Evolutionary conservation across 2,329 filamentous ascomycete species (phyloP).

Genomic region (Alternaria panax): DNA sequence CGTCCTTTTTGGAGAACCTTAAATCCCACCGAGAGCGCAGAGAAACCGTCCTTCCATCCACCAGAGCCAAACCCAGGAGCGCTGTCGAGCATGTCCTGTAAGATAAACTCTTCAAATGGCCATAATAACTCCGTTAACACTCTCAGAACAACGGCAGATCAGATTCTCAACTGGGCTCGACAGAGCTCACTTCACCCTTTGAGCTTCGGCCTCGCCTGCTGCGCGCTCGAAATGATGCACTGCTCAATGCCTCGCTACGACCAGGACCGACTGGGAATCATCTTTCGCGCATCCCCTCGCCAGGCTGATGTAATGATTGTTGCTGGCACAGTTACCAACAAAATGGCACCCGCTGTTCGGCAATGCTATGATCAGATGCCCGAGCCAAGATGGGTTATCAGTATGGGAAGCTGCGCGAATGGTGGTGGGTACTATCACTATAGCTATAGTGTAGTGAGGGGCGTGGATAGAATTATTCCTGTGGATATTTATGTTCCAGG

Average conservation of each 20-base stretch:
- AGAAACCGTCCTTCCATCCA: slow-evolving; percentile 3
- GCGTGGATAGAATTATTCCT: slow-evolving; percentile 79
- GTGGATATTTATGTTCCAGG: slow-evolving; percentile 84
- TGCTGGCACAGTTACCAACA: slow-evolving; percentile 90
- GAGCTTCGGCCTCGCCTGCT: slow-evolving; percentile 89
- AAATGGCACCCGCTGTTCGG: slow-evolving; percentile 89
- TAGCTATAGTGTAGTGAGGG: slow-evolving; percentile 78
- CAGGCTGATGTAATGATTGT: slow-evolving; percentile 96
- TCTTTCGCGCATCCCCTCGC: slow-evolving; percentile 86
- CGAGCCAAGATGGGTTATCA: slow-evolving; percentile 85
- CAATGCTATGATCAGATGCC: slow-evolving; percentile 97
- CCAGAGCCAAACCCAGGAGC: slow-evolving; percentile 5
- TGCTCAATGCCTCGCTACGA: slow-evolving; percentile 88
- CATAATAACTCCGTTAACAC: neutral
- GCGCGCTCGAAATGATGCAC: slow-evolving; percentile 94
- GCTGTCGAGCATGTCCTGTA: slow-evolving; percentile 23
- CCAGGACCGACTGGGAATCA: slow-evolving; percentile 87
- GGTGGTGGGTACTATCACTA: slow-evolving; percentile 88
- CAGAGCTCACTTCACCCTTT: slow-evolving; percentile 88
- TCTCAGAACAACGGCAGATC: slow-evolving; percentile 76
- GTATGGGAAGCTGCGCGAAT: slow-evolving; percentile 85
- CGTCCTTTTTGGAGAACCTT: neutral
- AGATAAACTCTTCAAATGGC: neutral
- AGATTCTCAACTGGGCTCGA: slow-evolving; percentile 84
- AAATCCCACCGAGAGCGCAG: neutral